Evolutionary conservation across 805 yeast species (phyloP).

Genomic region (Cyberlindnera xylosilytica): DNA sequence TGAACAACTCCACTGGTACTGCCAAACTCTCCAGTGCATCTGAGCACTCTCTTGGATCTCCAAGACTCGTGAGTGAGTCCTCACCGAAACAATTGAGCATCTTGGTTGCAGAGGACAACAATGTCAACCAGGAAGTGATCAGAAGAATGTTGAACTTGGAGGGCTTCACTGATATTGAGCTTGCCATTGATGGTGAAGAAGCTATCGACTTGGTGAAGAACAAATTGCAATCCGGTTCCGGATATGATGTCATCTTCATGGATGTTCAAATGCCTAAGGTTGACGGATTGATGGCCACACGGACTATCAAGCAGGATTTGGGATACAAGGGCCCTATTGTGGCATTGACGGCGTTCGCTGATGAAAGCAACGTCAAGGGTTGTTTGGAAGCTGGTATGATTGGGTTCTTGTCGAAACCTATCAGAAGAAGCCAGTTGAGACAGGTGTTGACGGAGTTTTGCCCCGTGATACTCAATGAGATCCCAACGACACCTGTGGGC

Average conservation of each 20-base stretch:
- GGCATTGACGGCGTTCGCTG: conserved; percentile 95
- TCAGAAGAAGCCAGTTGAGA: conserved; percentile 65
- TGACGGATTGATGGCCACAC: conserved; percentile 87
- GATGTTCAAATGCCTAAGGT: conserved; percentile 96
- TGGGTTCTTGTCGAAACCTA: conserved; percentile 87
- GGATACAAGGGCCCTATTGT: conserved; percentile 73
- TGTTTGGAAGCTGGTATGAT: conserved; percentile 91
- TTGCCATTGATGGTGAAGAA: conserved; percentile 90
- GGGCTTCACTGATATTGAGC: conserved; percentile 64
- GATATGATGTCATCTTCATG: conserved; percentile 82
- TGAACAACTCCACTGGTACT: conserved; percentile 39
- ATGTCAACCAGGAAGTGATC: conserved; percentile 92
- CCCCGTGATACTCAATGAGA: conserved; percentile 10
- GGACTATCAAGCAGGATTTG: conserved; percentile 66
- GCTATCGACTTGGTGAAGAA: conserved; percentile 65
- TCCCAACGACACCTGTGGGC: neutral
- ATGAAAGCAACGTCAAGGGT: conserved; percentile 81
- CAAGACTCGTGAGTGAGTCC: conserved; percentile 9
- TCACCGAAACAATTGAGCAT: conserved; percentile 37
- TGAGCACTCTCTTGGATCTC: conserved; percentile 5
- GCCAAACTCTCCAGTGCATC: conserved; percentile 26
- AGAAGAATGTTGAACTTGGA: conserved; percentile 83
- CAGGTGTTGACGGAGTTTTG: conserved; percentile 42
- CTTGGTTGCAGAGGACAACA: conserved; percentile 90
- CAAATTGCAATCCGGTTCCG: conserved; percentile 26